phyloP scores from a whole-genome alignment of 495 filamentous ascomycete species.

The Penicillium ochrochloron region DNA sequence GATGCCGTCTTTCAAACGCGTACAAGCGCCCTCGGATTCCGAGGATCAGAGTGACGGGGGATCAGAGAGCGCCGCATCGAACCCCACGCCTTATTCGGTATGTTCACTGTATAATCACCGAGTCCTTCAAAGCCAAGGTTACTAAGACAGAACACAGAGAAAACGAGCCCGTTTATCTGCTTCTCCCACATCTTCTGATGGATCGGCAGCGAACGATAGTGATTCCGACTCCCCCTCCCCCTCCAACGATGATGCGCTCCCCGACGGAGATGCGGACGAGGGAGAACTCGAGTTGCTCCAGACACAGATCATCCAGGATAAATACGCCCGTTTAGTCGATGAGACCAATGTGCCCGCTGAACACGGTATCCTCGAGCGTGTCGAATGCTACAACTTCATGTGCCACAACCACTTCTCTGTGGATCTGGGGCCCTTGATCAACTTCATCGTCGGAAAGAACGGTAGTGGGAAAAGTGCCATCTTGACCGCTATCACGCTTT shows the following conservation, averaged over 20 bases:
- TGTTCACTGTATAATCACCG: conserved; percentile 17
- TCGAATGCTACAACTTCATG: conserved; percentile 93
- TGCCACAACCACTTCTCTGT: conserved; percentile 83
- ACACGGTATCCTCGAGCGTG: conserved; percentile 80
- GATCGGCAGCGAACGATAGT: conserved; percentile 33
- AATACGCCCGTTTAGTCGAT: conserved; percentile 54
- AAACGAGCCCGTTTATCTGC: conserved; percentile 44
- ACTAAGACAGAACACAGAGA: conserved; percentile 36
- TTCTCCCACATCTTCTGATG: conserved; percentile 30
- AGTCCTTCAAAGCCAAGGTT: background rate
- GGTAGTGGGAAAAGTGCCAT: conserved; percentile 99
- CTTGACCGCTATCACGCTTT: conserved; percentile 91
- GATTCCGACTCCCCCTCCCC: conserved; percentile 29
- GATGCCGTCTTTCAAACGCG: conserved; percentile 54
- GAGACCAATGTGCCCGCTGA: conserved; percentile 77
- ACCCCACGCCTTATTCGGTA: conserved; percentile 51
- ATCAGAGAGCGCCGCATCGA: conserved; percentile 47
- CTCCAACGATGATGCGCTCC: conserved; percentile 42
- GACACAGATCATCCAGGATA: conserved; percentile 70
- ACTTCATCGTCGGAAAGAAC: conserved; percentile 97
- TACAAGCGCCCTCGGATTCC: conserved; percentile 47
- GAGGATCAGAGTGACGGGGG: conserved; percentile 44
- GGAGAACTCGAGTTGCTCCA: conserved; percentile 64
- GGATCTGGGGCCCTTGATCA: conserved; percentile 87
- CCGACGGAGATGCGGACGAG: conserved; percentile 54